phyloP scores from a whole-genome alignment of 192 early-diverging fungal genomes.

The Coemansia aciculifera region DNA sequence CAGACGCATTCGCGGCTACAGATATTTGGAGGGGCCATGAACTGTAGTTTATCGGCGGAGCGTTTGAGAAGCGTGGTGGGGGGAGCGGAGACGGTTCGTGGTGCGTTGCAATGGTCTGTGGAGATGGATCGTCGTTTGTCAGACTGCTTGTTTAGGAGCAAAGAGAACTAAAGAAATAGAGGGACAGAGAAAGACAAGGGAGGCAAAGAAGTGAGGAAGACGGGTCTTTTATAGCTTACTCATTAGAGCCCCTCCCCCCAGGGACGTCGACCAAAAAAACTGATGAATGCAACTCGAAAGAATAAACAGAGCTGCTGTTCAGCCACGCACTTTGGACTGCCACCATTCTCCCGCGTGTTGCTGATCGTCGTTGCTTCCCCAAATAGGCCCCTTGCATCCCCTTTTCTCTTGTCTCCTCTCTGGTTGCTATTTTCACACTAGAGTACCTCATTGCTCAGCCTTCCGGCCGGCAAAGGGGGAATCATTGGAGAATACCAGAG shows the following conservation, averaged over 20 bases:
- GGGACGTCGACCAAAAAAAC: background rate
- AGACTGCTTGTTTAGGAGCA: background rate
- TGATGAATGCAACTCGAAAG: background rate
- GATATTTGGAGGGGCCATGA: background rate
- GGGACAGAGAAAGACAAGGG: background rate
- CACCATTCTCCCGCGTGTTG: slow-evolving; percentile 2
- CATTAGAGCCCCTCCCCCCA: background rate
- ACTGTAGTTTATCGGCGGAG: background rate
- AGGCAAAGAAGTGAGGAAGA: background rate
- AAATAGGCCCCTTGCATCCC: background rate
- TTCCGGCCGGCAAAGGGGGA: background rate
- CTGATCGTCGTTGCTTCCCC: background rate
- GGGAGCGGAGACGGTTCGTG: background rate
- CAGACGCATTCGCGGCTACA: slow-evolving; percentile 20
- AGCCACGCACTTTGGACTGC: background rate
- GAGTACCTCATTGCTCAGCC: background rate
- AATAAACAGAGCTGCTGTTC: background rate
- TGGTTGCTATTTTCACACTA: background rate
- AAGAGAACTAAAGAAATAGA: background rate
- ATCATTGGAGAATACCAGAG: background rate
- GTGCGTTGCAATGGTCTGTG: background rate
- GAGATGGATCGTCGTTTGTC: background rate
- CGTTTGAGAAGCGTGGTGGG: background rate
- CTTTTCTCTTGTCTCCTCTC: background rate
- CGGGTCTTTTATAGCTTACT: background rate